Conservation (phyloP, 805 yeast genomes). For the Metschnikowia lachancei region DNA sequence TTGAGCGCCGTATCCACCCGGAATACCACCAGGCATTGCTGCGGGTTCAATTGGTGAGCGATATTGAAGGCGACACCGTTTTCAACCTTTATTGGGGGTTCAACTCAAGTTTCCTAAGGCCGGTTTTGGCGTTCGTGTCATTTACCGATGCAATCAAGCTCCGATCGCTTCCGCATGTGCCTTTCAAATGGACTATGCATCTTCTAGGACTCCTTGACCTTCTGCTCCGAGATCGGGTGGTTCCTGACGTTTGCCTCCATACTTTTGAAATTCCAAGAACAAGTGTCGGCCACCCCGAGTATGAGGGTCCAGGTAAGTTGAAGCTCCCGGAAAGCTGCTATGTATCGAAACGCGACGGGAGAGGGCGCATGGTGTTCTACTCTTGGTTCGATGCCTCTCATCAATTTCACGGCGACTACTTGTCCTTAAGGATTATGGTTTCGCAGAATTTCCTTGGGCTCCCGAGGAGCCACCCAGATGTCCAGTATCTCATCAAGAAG, state of each 20-base stretch:
- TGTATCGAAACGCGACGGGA: conserved; percentile 6
- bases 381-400: conserved; percentile 20
- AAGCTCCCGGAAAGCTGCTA: conserved; percentile 15
- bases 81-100: conserved; percentile 38
- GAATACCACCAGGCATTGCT: conserved; percentile 34
- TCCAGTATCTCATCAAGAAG: conserved; percentile 23
- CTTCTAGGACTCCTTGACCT: conserved; percentile 14
- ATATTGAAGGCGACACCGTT: conserved; percentile 12
- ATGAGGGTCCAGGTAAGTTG: conserved; percentile 6
- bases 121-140: conserved; percentile 27
- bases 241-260: conserved; percentile 22
- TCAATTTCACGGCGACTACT: conserved; percentile 16
- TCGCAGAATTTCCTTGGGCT: conserved; percentile 15
- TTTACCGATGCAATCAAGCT: conserved; percentile 25
- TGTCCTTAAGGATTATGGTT: conserved; percentile 15
- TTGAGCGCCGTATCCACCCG: conserved; percentile 24
- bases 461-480: conserved; percentile 26
- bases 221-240: conserved; percentile 25
- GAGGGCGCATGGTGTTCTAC: conserved; percentile 6
- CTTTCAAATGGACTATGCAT: conserved; percentile 19
- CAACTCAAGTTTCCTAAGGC: conserved; percentile 25
- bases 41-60: conserved; percentile 26
- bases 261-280: conserved; percentile 26
- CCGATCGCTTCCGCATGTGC: conserved; percentile 18
- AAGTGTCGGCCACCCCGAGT: conserved; percentile 33